phyloP scores from a whole-genome alignment of 2,329 filamentous ascomycete species.

The Eutypella sp. region DNA sequence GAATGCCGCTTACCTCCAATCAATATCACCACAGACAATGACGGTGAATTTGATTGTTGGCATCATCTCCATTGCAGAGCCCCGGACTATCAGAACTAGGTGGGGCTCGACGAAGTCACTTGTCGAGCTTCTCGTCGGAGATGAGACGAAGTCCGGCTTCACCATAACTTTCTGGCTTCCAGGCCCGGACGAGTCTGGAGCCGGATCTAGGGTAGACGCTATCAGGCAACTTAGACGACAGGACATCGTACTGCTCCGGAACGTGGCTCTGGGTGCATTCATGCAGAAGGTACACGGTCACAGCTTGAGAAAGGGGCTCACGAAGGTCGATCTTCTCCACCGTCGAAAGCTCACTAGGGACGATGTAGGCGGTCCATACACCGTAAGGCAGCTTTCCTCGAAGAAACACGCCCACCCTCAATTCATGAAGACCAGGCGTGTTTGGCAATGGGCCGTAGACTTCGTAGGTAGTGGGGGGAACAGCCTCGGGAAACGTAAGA shows the following conservation, averaged over 20 bases:
- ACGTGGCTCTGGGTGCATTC: slow-evolving; percentile 74
- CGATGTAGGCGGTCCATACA: slow-evolving; percentile 54
- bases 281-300: slow-evolving; percentile 77
- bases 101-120: slow-evolving; percentile 60
- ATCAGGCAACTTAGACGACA: slow-evolving; percentile 51
- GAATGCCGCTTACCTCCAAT: slow-evolving; percentile 56
- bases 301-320: slow-evolving; percentile 67
- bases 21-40: slow-evolving; percentile 72
- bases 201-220: slow-evolving; percentile 30
- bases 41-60: slow-evolving; percentile 79
- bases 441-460: slow-evolving; percentile 68
- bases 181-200: too few species aligned
- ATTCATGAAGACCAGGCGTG: slow-evolving; percentile 57
- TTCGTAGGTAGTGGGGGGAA: slow-evolving; percentile 52
- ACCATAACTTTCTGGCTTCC: slow-evolving; percentile 77
- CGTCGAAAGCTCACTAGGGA: slow-evolving; percentile 46
- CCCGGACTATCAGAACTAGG: slow-evolving; percentile 63
- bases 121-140: slow-evolving; percentile 74
- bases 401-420: slow-evolving; percentile 40
- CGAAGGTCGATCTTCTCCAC: slow-evolving; percentile 63
- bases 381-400: slow-evolving; percentile 40
- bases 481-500: slow-evolving; percentile 20
- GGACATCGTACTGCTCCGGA: slow-evolving; percentile 75
- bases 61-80: slow-evolving; percentile 65
- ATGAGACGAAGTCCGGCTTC: slow-evolving; percentile 79